phyloP scores from a whole-genome alignment of 75 land plant species.

The Pseudotsuga menziesii region DNA sequence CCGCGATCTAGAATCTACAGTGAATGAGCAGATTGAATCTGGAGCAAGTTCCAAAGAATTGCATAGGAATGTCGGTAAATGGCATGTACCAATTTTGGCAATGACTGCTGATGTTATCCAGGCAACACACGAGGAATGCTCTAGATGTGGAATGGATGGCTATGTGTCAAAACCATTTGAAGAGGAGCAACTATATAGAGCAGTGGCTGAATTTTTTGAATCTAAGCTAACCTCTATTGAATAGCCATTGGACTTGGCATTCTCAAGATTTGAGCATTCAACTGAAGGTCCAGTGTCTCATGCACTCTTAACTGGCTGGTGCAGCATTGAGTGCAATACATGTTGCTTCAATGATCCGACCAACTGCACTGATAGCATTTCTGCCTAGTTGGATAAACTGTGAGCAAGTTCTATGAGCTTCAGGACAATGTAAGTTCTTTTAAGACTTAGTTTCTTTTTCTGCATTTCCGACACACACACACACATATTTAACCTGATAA shows the following conservation, averaged over 20 bases:
- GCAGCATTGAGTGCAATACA: neutral
- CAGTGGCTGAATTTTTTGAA: constrained; percentile 23
- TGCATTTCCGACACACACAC: neutral
- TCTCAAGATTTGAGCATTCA: neutral
- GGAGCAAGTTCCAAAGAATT: constrained; percentile 19
- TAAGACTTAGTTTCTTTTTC: neutral
- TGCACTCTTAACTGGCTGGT: neutral
- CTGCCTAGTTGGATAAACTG: neutral
- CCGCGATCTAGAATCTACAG: constrained; percentile 27
- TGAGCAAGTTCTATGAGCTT: neutral
- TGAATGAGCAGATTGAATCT: constrained; percentile 13
- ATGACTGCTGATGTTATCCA: constrained; percentile 62
- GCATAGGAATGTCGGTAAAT: constrained; percentile 14
- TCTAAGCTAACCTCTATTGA: neutral
- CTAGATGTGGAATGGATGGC: constrained; percentile 53
- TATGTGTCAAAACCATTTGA: constrained; percentile 57
- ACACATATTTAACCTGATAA: neutral
- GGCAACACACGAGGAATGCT: constrained; percentile 43
- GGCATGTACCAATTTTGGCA: constrained; percentile 49
- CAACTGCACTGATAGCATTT: neutral
- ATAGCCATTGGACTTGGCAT: neutral
- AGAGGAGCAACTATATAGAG: constrained; percentile 37
- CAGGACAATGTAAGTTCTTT: constrained; percentile 6
- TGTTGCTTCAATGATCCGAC: neutral
- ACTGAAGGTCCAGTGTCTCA: neutral